Evolutionary conservation across 176 grass and related monocot species (phyloP).

Genomic region (Phoenix roebelenii): DNA sequence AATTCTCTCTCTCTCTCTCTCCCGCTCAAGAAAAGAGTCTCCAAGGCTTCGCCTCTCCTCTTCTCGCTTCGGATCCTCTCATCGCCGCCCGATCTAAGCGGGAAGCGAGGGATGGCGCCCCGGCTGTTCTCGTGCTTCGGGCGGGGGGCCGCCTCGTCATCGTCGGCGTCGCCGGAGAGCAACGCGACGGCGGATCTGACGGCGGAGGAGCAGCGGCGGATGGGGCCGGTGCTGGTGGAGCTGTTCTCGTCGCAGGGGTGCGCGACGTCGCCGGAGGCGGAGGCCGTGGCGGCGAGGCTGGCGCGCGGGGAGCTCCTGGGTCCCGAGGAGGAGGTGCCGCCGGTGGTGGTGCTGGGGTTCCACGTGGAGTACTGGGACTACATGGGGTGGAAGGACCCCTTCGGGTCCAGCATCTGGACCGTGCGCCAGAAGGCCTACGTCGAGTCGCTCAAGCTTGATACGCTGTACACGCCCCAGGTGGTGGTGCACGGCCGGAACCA

Average conservation of each 20-base stretch:
- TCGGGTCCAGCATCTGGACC: constrained; percentile 76
- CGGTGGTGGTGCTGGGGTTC: constrained; percentile 63
- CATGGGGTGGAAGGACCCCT: constrained; percentile 80
- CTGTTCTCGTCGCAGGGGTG: constrained; percentile 89
- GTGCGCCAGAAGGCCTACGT: constrained; percentile 93
- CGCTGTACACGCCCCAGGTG: constrained; percentile 83
- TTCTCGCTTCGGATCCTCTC: too few species aligned
- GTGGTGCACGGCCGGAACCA: constrained; percentile 66
- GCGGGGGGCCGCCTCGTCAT: constrained; percentile 14
- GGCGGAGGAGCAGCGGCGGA: constrained; percentile 35
- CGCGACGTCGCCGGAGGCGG: constrained; percentile 56
- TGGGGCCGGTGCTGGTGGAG: constrained; percentile 75
- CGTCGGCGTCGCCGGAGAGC: neutral
- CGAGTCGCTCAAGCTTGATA: constrained; percentile 80
- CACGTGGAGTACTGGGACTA: constrained; percentile 99
- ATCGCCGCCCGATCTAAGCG: too few species aligned
- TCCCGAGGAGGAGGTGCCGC: neutral
- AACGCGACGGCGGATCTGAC: constrained; percentile 32
- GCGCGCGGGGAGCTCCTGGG: constrained; percentile 16
- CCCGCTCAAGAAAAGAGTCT: too few species aligned
- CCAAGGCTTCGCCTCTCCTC: neutral
- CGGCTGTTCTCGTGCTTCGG: constrained; percentile 59
- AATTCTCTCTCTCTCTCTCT: neutral
- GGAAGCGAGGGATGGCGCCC: constrained; percentile 43
- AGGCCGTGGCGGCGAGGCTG: constrained; percentile 52